These are phyloP conservation scores for Catharanthus roseus DNA, from an alignment of 257 asterid genomes.

Conservation along the genomic window DNA sequence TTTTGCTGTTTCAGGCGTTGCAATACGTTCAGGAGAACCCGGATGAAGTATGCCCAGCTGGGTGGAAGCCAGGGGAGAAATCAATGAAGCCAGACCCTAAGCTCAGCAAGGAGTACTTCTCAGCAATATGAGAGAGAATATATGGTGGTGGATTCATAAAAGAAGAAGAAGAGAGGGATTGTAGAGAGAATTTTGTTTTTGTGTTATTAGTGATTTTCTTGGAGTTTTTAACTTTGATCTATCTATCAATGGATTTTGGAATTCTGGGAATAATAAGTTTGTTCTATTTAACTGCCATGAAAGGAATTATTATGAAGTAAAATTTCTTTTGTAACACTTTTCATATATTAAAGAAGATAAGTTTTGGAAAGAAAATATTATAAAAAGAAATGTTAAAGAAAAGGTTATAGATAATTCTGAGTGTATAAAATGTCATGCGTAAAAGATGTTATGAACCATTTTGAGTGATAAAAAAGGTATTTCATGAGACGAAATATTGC, in stretches of 20 bases:
- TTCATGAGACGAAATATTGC: no score
- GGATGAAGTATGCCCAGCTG: conserved; percentile 99
- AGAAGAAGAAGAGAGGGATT: not conserved
- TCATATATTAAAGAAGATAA: no score
- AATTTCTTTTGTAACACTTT: not conserved
- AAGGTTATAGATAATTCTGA: no score
- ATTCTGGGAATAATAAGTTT: not conserved
- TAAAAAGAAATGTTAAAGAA: no score
- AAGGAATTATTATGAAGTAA: not conserved
- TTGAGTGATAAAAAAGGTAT: no score
- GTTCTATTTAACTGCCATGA: not conserved
- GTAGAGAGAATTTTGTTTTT: not conserved
- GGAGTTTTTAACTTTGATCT: no score
- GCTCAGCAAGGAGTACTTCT: conserved; percentile 92
- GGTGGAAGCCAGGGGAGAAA: conserved; percentile 99
- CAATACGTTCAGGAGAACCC: conserved; percentile 94
- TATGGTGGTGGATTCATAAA: not conserved
- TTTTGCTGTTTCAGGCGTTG: conserved; percentile 56
- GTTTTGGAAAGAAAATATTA: no score
- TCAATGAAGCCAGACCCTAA: conserved; percentile 97
- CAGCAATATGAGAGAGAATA: conserved; percentile 44
- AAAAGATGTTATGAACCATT: no score
- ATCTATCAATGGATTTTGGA: not conserved
- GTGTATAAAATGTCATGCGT: no score
- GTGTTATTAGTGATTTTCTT: not conserved